A percentile compares a stretch with the other conserved stretches of the same genome.
Evolutionary conservation across 768 basidiomycete genomes (phyloP).

Genomic region (Clavaria fumosa): DNA sequence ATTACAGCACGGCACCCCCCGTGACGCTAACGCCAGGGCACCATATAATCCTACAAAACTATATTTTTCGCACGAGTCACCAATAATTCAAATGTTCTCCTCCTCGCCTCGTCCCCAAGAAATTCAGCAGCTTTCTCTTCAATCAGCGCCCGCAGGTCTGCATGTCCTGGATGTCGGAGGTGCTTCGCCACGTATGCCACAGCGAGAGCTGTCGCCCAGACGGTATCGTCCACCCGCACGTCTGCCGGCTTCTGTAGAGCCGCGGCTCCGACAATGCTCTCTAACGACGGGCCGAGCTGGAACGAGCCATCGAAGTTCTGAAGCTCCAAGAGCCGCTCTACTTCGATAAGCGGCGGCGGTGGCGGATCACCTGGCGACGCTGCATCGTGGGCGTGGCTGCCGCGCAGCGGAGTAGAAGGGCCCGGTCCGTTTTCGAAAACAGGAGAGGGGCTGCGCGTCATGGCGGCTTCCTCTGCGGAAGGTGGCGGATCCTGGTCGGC

Average conservation of each 20-base stretch:
- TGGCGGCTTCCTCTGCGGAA: constrained; percentile 13
- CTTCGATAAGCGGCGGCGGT: constrained; percentile 12
- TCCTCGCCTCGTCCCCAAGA: constrained; percentile 16
- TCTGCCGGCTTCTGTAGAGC: constrained; percentile 19
- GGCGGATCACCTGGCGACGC: constrained; percentile 10
- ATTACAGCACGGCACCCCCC: too few relatives aligned
- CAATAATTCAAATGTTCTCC: constrained; percentile 5
- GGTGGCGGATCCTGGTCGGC: constrained; percentile 12
- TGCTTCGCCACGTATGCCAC: constrained; percentile 29
- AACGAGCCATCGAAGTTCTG: constrained; percentile 38
- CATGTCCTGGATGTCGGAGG: constrained; percentile 18
- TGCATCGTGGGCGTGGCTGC: constrained; percentile 3
- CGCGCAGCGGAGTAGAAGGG: background rate
- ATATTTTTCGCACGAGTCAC: constrained; percentile 8
- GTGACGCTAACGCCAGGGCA: too few relatives aligned
- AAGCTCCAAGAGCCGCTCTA: constrained; percentile 23
- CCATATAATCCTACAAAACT: constrained; percentile 3
- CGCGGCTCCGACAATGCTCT: constrained; percentile 21
- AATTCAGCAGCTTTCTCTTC: constrained; percentile 27
- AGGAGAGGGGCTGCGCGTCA: constrained; percentile 9
- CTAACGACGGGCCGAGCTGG: constrained; percentile 17
- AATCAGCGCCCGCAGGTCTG: constrained; percentile 28
- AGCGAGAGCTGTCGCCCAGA: constrained; percentile 36
- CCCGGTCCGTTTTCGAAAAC: constrained; percentile 11
- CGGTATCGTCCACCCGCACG: constrained; percentile 17